Evolutionary conservation across 257 asterid genomes (phyloP), one percentile per base, ranked within the genome.

Genomic region (Solanum okadae): DNA sequence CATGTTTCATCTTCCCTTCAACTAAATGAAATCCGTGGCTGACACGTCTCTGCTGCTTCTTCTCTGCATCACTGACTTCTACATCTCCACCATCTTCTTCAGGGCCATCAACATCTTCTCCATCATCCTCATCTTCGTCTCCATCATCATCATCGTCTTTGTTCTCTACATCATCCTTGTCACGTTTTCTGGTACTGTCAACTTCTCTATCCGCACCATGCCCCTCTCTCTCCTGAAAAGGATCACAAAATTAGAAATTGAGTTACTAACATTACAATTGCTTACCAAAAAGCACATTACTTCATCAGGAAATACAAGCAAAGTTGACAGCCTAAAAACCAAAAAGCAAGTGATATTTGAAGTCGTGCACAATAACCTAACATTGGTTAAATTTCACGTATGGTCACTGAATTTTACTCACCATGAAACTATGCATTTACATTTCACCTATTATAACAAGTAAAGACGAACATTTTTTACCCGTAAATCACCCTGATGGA

Each of bases 1-100:
- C 90, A 14, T 93, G 94, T 6, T 27, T 70, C 95, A 92, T 92
- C 85, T 90, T 90, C 10, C 95, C 95, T 92, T 94, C 90, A 20
- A 89, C 92, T 68, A 89, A 85, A 88, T 89, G 90, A 84, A 49
- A 90, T 15, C 95, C 94, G 15, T 90, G 91, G 81, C 90, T 88
- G 52, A 91, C 56, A n/a, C 4, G 65, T 37, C 84, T 83, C 76
- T 85, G 83, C 56, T 67, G 23, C 9, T 71, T 3, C 27, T 81
- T 52, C 20, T 87, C 83, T n/a, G 10, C 86, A 49, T 7, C 83
- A n/a, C 46, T 12, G 27, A 15, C 73, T 23, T 49, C 84, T 23
- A 10, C 77, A 16, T 78, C 31, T 1, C n/a, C 88, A 15, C 3
- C 29, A 33, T 22, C 86, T 38, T 81, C 68, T 29, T 68, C 82